Percentiles rank a stretch among this genome's conserved stretches.
Evolutionary conservation across 2,329 filamentous ascomycete genomes (phyloP).

Genomic region (Monosporascus cannonballus): DNA sequence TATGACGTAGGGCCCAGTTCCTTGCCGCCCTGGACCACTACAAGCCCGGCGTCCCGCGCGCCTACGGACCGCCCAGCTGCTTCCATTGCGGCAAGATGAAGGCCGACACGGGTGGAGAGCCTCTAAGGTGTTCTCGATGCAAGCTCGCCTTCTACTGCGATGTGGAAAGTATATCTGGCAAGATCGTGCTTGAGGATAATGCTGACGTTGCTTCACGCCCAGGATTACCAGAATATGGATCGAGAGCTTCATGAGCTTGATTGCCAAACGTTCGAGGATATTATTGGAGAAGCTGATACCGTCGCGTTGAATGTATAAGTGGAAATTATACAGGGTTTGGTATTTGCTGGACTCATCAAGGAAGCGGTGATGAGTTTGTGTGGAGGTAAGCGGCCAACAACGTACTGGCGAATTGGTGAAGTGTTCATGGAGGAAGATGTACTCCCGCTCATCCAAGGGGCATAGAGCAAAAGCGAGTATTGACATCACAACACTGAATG

Average conservation of each 20-base stretch:
- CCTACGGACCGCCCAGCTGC: not conserved
- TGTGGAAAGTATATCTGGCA: not conserved
- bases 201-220: not conserved
- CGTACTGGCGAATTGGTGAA: too few relatives aligned
- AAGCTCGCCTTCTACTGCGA: not conserved
- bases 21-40: not conserved
- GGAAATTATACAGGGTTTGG: too few relatives aligned
- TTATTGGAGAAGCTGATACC: too few relatives aligned
- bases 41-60: not conserved
- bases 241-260: not conserved
- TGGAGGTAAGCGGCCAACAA: too few relatives aligned
- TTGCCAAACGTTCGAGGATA: not conserved
- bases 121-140: not conserved
- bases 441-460: too few relatives aligned
- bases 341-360: too few relatives aligned
- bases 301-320: too few relatives aligned
- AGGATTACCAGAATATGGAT: not conserved
- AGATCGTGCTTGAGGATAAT: not conserved
- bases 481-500: too few relatives aligned
- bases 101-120: not conserved
- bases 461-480: too few relatives aligned
- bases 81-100: not conserved
- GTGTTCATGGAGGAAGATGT: too few relatives aligned
- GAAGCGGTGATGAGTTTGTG: too few relatives aligned
- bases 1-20: too few relatives aligned